These are phyloP conservation scores for Aphanomyces cochlioides DNA, from an alignment of 352 stramenopile genomes.

Conservation along the genomic window DNA sequence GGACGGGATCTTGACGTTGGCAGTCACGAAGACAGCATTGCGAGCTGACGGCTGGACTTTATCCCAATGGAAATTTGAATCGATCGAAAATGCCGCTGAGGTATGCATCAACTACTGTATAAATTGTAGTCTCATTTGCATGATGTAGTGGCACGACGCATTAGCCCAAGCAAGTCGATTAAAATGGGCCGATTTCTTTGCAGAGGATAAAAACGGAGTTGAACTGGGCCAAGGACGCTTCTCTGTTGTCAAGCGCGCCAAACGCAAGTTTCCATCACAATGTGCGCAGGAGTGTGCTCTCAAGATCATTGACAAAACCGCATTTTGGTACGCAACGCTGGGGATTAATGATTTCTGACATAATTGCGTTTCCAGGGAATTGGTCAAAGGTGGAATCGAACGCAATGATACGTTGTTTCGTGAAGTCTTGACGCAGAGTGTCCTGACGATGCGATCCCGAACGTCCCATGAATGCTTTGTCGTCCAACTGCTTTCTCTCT, in stretches of 20 bases:
- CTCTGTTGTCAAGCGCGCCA: conserved; percentile 54
- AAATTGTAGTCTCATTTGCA: background rate
- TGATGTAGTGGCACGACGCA: conserved; percentile 26
- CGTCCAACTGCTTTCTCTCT: conserved; percentile 76
- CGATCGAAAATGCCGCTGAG: background rate
- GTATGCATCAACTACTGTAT: background rate
- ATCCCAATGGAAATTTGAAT: conserved; percentile 14
- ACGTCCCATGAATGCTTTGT: conserved; percentile 51
- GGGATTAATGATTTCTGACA: background rate
- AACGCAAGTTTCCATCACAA: conserved; percentile 29
- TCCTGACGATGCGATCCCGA: conserved; percentile 64
- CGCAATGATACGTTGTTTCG: conserved; percentile 80
- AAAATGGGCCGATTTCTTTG: conserved; percentile 18
- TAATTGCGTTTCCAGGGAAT: conserved; percentile 44
- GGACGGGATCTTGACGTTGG: conserved; percentile 49
- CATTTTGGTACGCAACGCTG: conserved; percentile 51
- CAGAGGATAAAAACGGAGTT: conserved; percentile 34
- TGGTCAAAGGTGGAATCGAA: conserved; percentile 85
- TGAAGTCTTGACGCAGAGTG: conserved; percentile 75
- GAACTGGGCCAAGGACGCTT: conserved; percentile 82
- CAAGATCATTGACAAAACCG: conserved; percentile 93
- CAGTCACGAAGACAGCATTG: conserved; percentile 45
- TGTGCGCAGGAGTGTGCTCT: conserved; percentile 62
- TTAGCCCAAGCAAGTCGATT: conserved; percentile 20
- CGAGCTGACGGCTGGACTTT: conserved; percentile 59